Base-by-base conservation (phyloP, 306 rosid species). In the Albizia julibrissin region DNA sequence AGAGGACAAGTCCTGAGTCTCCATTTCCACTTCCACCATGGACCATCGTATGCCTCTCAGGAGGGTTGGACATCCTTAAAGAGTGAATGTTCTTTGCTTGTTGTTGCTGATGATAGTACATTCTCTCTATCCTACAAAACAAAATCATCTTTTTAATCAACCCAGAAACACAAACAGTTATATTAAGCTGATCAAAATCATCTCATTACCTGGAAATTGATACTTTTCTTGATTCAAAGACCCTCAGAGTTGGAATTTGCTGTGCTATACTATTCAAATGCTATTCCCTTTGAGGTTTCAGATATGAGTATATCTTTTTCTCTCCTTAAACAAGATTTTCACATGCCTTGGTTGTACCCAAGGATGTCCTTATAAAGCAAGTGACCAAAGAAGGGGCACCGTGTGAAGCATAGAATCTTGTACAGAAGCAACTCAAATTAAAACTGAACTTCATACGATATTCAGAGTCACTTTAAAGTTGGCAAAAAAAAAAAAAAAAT, bases 1-100 rank as follows among this genome's bases (percentile, higher is more conserved):
- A 92, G 52, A 94, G 97, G 76, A 92, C 95, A 56, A 92, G 92
- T 16, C 97, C 94, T 15, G 94, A 89, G 74, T 94, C 92, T 50
- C 84, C 88, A 13, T 59, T 56, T 11, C 89, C 89, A 81, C 42
- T 86, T 24, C 88, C 89, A 29, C 82, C 93, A 76, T 90, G 94
- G 78, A 91, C 71, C 75, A 87, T 82, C 84, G 88, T 69, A 84
- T 87, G 90, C 79, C 89, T 88, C 79, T 88, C 91, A 2, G 87
- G 78, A 71, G 86, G 80, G 66, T 73, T 78, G n/a, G 87, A 74
- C 91, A 85, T 87, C 86, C 87, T 89, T 65, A 89, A 79, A 79
- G 88, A 73, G 21, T 84, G 88, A 66, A 88, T 85, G 88, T 84
- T 89, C 85, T 89, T 94, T 47, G 82, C 92, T 74, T 77, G 81